Conservation (phyloP, 2,329 filamentous ascomycete species). For the Rutstroemia sp. region DNA sequence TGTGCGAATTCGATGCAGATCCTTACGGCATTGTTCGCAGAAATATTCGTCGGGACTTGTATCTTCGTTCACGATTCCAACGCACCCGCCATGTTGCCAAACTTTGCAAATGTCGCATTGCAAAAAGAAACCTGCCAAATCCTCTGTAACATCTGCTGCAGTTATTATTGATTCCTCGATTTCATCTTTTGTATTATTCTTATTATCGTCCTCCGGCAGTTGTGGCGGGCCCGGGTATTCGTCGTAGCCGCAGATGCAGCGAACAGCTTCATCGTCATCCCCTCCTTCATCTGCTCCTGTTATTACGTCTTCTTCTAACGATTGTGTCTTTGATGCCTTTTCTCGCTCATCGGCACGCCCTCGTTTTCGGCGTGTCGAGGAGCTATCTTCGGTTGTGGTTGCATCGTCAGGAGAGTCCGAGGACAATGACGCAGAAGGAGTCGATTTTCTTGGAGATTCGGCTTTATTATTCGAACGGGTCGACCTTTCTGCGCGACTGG, state of each 20-base stretch:
- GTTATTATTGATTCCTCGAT: constrained; percentile 49
- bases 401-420: constrained; percentile 60
- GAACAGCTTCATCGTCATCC: constrained; percentile 87
- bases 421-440: constrained; percentile 64
- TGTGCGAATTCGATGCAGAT: constrained; percentile 76
- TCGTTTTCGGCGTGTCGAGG: constrained; percentile 72
- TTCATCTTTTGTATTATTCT: constrained; percentile 46
- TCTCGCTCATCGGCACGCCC: constrained; percentile 39
- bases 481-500: constrained; percentile 66
- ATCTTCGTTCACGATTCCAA: constrained; percentile 91
- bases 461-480: constrained; percentile 67
- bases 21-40: constrained; percentile 89
- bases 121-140: constrained; percentile 90
- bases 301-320: constrained; percentile 30
- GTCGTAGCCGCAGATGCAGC: constrained; percentile 89
- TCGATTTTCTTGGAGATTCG: constrained; percentile 67
- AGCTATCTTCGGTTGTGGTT: constrained; percentile 50
- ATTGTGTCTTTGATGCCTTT: constrained; percentile 44
- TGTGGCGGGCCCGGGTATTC: constrained; percentile 82
- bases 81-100: constrained; percentile 97
- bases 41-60: constrained; percentile 95
- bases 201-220: constrained; percentile 46
- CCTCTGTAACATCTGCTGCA: constrained; percentile 53
- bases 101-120: constrained; percentile 98
- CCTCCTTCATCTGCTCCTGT: constrained; percentile 62